phyloP scores from a whole-genome alignment of 2,329 filamentous ascomycete genomes.

The Lachnellula hyalina region DNA sequence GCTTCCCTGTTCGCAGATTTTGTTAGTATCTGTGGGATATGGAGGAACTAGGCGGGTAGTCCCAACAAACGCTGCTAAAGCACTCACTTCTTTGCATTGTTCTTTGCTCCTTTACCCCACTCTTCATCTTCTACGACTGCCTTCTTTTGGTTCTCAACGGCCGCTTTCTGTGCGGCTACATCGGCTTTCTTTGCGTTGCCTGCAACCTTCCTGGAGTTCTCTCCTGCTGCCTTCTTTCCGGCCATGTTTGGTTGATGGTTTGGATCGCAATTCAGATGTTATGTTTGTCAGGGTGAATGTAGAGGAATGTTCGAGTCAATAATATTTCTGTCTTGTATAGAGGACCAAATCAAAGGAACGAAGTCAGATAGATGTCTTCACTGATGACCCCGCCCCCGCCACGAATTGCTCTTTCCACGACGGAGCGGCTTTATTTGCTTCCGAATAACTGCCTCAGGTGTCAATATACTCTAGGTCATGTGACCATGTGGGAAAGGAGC shows the following conservation, averaged over 20 bases:
- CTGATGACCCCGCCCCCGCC: conserved; percentile 7
- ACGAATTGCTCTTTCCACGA: neutral
- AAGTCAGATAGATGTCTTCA: neutral
- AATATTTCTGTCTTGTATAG: neutral
- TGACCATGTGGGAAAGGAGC: neutral
- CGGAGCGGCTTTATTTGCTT: neutral
- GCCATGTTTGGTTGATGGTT: conserved; percentile 48
- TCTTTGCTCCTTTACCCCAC: conserved; percentile 85
- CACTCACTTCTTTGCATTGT: conserved; percentile 76
- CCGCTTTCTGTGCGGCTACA: conserved; percentile 73
- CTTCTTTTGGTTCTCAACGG: conserved; percentile 60
- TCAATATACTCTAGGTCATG: neutral
- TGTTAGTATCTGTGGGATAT: conserved; percentile 9
- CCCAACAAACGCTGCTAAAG: conserved; percentile 2
- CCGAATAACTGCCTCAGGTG: neutral
- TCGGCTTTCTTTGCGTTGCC: conserved; percentile 94
- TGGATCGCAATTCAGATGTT: neutral
- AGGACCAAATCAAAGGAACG: neutral
- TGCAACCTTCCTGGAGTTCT: conserved; percentile 82
- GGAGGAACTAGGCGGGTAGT: conserved; percentile 10
- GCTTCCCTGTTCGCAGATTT: conserved; percentile 57
- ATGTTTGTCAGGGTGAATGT: neutral
- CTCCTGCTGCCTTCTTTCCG: conserved; percentile 63
- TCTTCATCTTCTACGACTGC: conserved; percentile 65
- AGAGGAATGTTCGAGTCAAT: neutral